Percentiles rank a stretch among this genome's conserved stretches.
Evolutionary conservation across 495 filamentous ascomycete species (phyloP).

Genomic region (Xeromyces bisporus): DNA sequence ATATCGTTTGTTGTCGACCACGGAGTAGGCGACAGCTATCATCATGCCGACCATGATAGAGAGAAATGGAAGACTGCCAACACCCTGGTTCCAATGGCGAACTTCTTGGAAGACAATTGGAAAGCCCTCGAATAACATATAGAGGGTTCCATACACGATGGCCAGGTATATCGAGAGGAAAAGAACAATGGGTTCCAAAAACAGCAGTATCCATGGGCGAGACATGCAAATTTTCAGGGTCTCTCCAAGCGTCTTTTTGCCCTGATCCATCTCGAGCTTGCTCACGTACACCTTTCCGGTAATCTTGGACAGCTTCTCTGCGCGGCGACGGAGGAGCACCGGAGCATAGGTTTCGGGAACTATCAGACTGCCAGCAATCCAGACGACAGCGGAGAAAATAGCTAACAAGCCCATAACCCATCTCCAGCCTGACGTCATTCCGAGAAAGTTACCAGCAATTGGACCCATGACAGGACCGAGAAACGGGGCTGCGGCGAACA

Average conservation of each 20-base stretch:
- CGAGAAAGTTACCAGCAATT: conserved; percentile 45
- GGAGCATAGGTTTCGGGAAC: conserved; percentile 47
- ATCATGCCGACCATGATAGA: conserved; percentile 78
- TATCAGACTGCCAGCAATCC: conserved; percentile 35
- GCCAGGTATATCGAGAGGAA: conserved; percentile 57
- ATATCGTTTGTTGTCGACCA: conserved; percentile 36
- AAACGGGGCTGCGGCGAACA: conserved; percentile 54
- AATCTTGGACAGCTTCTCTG: conserved; percentile 31
- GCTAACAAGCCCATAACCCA: conserved; percentile 48
- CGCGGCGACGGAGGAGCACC: conserved; percentile 38
- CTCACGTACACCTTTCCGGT: conserved; percentile 40
- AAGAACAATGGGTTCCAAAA: conserved; percentile 43
- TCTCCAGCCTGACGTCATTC: conserved; percentile 41
- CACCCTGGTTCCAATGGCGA: conserved; percentile 57
- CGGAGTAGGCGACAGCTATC: conserved; percentile 32
- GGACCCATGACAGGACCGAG: conserved; percentile 50
- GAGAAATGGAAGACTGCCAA: conserved; percentile 60
- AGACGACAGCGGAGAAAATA: conserved; percentile 34
- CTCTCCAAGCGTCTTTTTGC: conserved; percentile 16
- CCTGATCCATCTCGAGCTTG: conserved; percentile 29
- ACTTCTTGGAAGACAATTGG: conserved; percentile 61
- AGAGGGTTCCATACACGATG: conserved; percentile 59
- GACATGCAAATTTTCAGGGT: conserved; percentile 30
- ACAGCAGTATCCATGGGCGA: conserved; percentile 33
- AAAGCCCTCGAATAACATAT: conserved; percentile 68